These are phyloP conservation scores for Acacia confusa DNA, from an alignment of 306 rosid species.

Conservation along the genomic window DNA sequence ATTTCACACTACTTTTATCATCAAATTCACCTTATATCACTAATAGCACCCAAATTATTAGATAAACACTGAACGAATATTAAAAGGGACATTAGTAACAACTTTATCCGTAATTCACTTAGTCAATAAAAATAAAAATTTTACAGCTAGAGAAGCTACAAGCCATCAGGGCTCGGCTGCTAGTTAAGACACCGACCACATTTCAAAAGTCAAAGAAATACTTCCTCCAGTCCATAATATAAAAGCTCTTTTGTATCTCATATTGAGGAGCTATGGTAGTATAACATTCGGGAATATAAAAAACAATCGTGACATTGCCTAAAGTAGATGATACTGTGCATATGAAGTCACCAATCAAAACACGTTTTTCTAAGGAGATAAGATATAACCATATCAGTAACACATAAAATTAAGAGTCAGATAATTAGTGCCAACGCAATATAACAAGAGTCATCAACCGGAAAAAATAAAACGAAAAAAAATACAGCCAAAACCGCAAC, in stretches of 20 bases:
- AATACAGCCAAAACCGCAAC: constrained; percentile 13
- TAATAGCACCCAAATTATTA: neutral
- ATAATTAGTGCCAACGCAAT: constrained; percentile 15
- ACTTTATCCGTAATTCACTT: neutral
- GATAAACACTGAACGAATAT: neutral
- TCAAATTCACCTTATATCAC: neutral
- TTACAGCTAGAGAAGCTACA: no score
- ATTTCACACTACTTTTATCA: neutral
- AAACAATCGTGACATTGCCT: neutral
- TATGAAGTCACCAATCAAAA: neutral
- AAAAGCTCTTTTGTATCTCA: no score
- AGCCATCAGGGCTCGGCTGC: neutral
- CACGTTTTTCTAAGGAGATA: neutral
- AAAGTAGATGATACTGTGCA: neutral
- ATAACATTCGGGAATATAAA: neutral
- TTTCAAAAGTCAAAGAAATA: neutral
- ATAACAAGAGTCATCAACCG: neutral
- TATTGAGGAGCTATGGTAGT: no score
- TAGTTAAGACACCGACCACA: neutral
- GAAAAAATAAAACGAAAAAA: neutral
- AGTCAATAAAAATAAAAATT: no score
- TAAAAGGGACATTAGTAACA: neutral
- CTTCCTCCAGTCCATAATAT: no score
- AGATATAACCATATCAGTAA: constrained; percentile 9
- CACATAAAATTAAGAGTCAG: neutral